phyloP scores from a whole-genome alignment of 371 early-diverging fungal species.

The Lichtheimia corymbifera region DNA sequence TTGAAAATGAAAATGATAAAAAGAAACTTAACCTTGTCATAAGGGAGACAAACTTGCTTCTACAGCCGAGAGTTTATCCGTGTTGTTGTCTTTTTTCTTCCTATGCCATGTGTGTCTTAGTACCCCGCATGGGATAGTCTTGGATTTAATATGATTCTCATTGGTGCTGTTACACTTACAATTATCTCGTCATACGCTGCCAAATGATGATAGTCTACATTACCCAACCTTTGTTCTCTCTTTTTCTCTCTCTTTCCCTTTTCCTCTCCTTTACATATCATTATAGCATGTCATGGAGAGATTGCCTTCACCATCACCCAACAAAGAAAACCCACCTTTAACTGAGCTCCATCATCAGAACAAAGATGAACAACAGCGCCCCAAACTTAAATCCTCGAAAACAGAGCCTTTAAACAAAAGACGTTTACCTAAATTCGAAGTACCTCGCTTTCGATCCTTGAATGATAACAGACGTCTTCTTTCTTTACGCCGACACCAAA shows the following conservation, averaged over 20 bases:
- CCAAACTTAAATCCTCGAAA: neutral
- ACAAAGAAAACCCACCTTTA: too few species aligned
- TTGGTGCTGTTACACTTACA: too few species aligned
- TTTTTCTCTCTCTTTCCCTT: neutral
- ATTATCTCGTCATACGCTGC: too few species aligned
- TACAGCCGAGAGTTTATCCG: too few species aligned
- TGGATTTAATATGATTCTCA: too few species aligned
- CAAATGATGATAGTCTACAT: too few species aligned
- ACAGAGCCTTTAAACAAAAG: slow-evolving; percentile 2
- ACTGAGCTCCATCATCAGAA: too few species aligned
- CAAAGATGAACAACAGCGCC: neutral
- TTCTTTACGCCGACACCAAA: slow-evolving; percentile 1
- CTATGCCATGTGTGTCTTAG: too few species aligned
- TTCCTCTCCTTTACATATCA: neutral
- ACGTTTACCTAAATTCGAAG: slow-evolving; percentile 1
- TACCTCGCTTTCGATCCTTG: neutral
- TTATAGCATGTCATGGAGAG: neutral
- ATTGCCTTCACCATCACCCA: too few species aligned
- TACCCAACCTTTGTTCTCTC: neutral
- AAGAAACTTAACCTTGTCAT: neutral
- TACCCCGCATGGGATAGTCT: too few species aligned
- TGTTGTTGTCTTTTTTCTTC: too few species aligned
- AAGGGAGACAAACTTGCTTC: too few species aligned
- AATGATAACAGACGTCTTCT: neutral
- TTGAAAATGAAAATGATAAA: slow-evolving; percentile 10